Percentiles rank a stretch among this genome's conserved stretches.
phyloP scores from a whole-genome alignment of 768 basidiomycete species.

The Pisolithus sp. region DNA sequence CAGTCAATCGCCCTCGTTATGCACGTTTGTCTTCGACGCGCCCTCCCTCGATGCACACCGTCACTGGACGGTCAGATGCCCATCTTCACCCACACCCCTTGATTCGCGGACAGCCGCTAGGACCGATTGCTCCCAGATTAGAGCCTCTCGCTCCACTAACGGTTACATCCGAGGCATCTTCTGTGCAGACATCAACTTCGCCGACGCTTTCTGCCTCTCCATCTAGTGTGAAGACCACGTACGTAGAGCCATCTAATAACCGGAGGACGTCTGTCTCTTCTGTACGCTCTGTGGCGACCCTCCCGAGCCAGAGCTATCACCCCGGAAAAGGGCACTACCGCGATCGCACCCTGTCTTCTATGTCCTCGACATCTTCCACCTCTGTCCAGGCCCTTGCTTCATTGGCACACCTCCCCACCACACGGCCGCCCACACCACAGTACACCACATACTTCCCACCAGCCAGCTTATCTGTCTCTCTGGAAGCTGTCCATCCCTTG shows the following conservation, averaged over 20 bases:
- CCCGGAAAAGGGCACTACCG: constrained; percentile 35
- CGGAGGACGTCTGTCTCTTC: constrained; percentile 56
- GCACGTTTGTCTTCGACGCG: constrained; percentile 45
- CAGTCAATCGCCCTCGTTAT: constrained; percentile 28
- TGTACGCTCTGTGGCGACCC: constrained; percentile 50
- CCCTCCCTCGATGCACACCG: constrained; percentile 59
- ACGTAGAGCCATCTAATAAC: constrained; percentile 26
- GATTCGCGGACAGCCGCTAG: constrained; percentile 67
- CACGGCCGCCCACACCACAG: constrained; percentile 33
- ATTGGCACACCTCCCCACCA: constrained; percentile 45
- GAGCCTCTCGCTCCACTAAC: constrained; percentile 54
- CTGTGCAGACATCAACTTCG: constrained; percentile 38
- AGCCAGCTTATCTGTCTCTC: constrained; percentile 44
- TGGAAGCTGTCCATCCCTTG: constrained; percentile 62
- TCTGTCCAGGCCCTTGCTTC: constrained; percentile 52
- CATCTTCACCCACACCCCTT: constrained; percentile 66
- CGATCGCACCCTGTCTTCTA: constrained; percentile 50
- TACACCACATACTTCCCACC: constrained; percentile 60
- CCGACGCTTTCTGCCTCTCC: constrained; percentile 30
- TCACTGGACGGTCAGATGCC: constrained; percentile 31
- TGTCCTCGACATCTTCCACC: constrained; percentile 42
- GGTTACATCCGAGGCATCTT: constrained; percentile 45
- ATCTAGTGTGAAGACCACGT: constrained; percentile 33
- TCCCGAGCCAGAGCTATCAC: constrained; percentile 37
- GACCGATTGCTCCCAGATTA: constrained; percentile 37